Conservation (phyloP, 495 filamentous ascomycete genomes). For the Trichocladium uniseriatum region DNA sequence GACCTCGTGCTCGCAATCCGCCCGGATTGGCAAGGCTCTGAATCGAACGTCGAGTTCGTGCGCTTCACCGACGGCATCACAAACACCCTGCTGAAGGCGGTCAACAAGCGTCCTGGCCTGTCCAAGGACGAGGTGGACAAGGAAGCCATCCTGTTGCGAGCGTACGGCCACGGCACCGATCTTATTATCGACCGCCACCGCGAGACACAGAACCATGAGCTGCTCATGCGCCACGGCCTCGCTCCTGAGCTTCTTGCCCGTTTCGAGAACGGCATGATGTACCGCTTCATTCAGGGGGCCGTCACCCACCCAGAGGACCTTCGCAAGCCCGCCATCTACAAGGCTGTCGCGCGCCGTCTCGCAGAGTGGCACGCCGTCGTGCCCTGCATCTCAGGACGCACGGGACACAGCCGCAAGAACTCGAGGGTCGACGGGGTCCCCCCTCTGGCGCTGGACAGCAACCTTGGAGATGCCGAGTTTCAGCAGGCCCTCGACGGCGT, state of each 20-base stretch:
- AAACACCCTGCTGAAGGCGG: slow-evolving; percentile 84
- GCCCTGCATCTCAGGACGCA: slow-evolving; percentile 42
- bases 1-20: slow-evolving; percentile 68
- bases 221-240: slow-evolving; percentile 68
- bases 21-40: slow-evolving; percentile 69
- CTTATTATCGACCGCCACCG: slow-evolving; percentile 94
- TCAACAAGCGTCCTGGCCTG: slow-evolving; percentile 69
- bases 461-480: slow-evolving; percentile 24
- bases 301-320: slow-evolving; percentile 75
- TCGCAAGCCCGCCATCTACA: slow-evolving; percentile 60
- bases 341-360: slow-evolving; percentile 69
- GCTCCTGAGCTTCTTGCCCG: slow-evolving; percentile 82
- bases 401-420: slow-evolving; percentile 29
- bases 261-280: slow-evolving; percentile 93
- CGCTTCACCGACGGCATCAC: slow-evolving; percentile 97
- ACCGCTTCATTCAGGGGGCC: slow-evolving; percentile 75
- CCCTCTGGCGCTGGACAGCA: slow-evolving; percentile 7
- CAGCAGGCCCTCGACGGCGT: slow-evolving; percentile 45
- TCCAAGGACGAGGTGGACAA: slow-evolving; percentile 70
- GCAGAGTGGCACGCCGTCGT: slow-evolving; percentile 90
- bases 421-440: slow-evolving; percentile 17
- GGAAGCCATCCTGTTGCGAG: slow-evolving; percentile 82
- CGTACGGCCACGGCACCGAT: slow-evolving; percentile 90
- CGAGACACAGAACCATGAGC: slow-evolving; percentile 54
- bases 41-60: slow-evolving; percentile 75